A percentile compares a stretch with the other conserved stretches of the same genome.
Conservation (phyloP, 305 asterid species). For the Petunia hybrid region DNA sequence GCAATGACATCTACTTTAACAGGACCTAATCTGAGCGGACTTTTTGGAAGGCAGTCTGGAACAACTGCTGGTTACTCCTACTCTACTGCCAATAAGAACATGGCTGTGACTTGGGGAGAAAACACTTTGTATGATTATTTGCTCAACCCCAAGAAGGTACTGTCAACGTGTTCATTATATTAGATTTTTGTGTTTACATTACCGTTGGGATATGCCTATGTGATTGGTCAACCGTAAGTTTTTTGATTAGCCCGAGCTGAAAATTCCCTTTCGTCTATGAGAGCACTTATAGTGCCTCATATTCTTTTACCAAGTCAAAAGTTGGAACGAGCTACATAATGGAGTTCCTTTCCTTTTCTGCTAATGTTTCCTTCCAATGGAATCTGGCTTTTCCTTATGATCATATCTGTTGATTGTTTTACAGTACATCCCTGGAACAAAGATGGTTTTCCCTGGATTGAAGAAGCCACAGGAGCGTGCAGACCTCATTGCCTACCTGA, state of each 20-base stretch:
- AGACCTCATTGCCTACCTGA: conserved; percentile 66
- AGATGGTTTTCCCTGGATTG: conserved; percentile 74
- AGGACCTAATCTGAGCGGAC: conserved; percentile 53
- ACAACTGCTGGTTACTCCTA: conserved; percentile 58
- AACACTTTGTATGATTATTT: conserved; percentile 53
- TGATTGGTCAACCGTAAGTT: background rate
- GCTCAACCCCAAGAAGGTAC: conserved; percentile 56
- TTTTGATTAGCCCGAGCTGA: too few species aligned
- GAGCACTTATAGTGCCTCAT: too few species aligned
- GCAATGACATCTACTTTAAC: background rate
- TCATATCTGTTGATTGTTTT: conserved; percentile 4
- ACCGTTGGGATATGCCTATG: background rate
- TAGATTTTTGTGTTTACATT: background rate
- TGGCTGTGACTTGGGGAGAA: conserved; percentile 55
- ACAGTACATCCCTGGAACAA: conserved; percentile 69
- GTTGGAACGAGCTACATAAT: background rate
- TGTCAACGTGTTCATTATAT: background rate
- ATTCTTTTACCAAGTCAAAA: too few species aligned
- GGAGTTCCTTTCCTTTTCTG: background rate
- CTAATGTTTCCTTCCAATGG: background rate
- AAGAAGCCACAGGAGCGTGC: conserved; percentile 73
- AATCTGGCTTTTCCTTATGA: background rate
- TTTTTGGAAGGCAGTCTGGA: conserved; percentile 53
- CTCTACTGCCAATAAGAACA: conserved; percentile 55
- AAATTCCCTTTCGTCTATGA: too few species aligned